Evolutionary conservation across 805 yeast genomes (phyloP), one percentile per base, ranked within the genome.

Genomic region (Saturnispora zaruensis): DNA sequence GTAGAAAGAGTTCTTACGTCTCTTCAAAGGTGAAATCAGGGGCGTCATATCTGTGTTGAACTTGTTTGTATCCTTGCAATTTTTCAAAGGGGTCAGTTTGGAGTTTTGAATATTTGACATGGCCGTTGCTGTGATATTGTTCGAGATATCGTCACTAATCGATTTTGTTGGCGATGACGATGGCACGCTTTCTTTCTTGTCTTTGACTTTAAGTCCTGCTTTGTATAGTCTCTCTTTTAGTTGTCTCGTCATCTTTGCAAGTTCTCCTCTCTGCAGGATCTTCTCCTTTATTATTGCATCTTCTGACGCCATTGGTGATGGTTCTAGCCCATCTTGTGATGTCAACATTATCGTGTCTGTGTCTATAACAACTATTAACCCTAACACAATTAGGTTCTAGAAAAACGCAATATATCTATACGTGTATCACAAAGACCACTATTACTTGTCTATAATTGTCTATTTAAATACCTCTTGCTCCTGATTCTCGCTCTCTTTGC

Each of bases 171-270:
- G 60, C 5, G 61, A 57, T 5, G 55, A 52, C 21, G 56, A 50
- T 6, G 57, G 50, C 7, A 55, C 52, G 1, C 44, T 32, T 1
- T 47, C 25, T 44, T 63, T 58, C 51, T 61, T 59, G 59, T 68
- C 66, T 38, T 64, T 59, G 4, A 67, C 69, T 45, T 63, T 64
- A 25, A 69, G 45, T 13, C 73, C 73, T 2, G 76, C 75, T 55
- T 66, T 70, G 25, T 69, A 66, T 18, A 73, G 58, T 53, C 71
- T 67, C 6, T 68, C 61, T 55, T 71, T 72, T 23, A 73, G 56
- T 53, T 71, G 76, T 51, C 75, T 60, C 2, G 77, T 70, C 48
- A 73, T 67, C 50, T 75, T 65, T 5, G 76, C 73, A 6, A 73
- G 63, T 53, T 73, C 76, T 4, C 73, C 77, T 46, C 76, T 62